Base-by-base conservation (phyloP, 139 green algal species). In the Chlamydomonas eustigma region DNA sequence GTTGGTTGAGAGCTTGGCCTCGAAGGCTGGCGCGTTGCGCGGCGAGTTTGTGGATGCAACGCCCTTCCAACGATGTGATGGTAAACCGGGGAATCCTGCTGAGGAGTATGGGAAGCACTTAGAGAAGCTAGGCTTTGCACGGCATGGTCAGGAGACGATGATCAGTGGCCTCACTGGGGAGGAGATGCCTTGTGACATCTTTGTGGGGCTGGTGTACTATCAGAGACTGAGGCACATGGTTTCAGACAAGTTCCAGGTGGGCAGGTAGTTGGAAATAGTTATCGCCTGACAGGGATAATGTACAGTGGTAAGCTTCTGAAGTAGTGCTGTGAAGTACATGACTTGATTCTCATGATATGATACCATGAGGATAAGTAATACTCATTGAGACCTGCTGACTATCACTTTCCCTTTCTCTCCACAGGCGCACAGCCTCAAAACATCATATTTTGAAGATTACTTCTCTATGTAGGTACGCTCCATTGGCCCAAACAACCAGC, bases 201-300 rank as follows among this genome's bases (percentile, higher is more conserved):
- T 92, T 86, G 90, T 99, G 4, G 96, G 96, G 1, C 39, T 93
- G 22, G 96, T 99, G 37, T 99, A 99, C 87, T 99, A 99, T 84
- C 92, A 99, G 86, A 85, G 95, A 8, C 86, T 99, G 64, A 63
- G 96, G 5, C 96, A 99, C 86, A 99, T 99, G 96, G 96, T 99
- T 36, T 93, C 85, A 1, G 95, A 98, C 87, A 98, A 98, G 84
- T 98, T 98, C 85, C 92, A 96, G 44, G 58, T 70, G 6, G 34
- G 0, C n/a, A n/a, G n/a, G n/a, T n/a, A n/a, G n/a, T n/a, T n/a
- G n/a, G n/a, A n/a, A n/a, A n/a, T n/a, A n/a, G n/a, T n/a, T n/a
- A n/a, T n/a, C n/a, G n/a, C n/a, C n/a, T n/a, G n/a, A n/a, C n/a
- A n/a, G n/a, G n/a, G n/a, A n/a, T n/a, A n/a, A n/a, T n/a, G n/a